Base-by-base conservation (phyloP, 495 filamentous ascomycete genomes). In the Penicillium psychrofluorescens region DNA sequence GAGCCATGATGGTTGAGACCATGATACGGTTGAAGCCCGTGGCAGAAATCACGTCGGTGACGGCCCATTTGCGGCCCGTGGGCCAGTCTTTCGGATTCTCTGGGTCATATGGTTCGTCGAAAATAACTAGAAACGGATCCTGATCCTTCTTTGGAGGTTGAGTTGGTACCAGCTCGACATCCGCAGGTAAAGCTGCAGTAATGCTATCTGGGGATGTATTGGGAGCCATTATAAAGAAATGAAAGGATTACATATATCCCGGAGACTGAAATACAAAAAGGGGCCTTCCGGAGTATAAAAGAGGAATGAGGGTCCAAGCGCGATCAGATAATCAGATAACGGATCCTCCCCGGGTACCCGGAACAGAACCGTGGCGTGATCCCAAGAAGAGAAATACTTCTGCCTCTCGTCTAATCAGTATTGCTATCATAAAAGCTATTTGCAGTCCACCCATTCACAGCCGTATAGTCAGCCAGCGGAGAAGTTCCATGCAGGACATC, bases 1-100 rank as follows among this genome's bases (percentile, higher is more conserved):
- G 85, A 1, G 84, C 80, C n/a, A 87, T 75, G 66, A 88, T 85
- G 28, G 78, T 76, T 8, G 75, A 80, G 1, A 81, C 80, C 13
- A 80, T 80, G 41, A 85, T 77, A 42, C 85, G 72, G 8, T 78
- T 81, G 56, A 77, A 76, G 7, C 67, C 59, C 0, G 74, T 71
- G 15, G 59, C 63, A 10, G 58, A 61, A 40, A 61, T 44, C 12
- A 70, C 59, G 29, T 56, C 50, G 0, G 76, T 79, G 6, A 76
- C 72, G 0, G 61, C 58, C 78, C 79, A 83, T 62, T 81, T 80
- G 9, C 61, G 56, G 10, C 46, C 40, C 0, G 43, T 53, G 0
- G 63, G 52, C 73, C 72, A 77, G 42, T 75, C 59, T 34, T 62
- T 55, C 3, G 73, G 72, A 38, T 75, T 70, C 11, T 64, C 57